Evolutionary conservation across 495 filamentous ascomycete species (phyloP).

Genomic region (Penicillium odoratum): DNA sequence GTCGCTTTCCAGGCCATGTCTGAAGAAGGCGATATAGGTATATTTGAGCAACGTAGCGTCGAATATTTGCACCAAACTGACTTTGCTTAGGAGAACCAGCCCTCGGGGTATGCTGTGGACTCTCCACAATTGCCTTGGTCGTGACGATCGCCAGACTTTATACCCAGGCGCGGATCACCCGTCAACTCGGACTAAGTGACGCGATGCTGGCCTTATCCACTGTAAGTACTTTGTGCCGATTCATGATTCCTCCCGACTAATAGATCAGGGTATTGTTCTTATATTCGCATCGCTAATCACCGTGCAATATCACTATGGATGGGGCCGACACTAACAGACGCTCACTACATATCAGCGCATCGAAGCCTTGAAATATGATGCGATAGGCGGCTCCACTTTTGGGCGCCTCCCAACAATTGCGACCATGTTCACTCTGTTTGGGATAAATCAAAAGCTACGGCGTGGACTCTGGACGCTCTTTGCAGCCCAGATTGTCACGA

Average conservation of each 20-base stretch:
- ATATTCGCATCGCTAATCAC: neutral
- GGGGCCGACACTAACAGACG: neutral
- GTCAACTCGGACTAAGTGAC: conserved; percentile 3
- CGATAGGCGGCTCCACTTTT: conserved; percentile 1
- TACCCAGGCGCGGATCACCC: conserved; percentile 3
- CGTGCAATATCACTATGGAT: conserved; percentile 3
- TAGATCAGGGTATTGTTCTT: neutral
- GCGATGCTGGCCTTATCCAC: neutral
- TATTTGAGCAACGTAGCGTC: neutral
- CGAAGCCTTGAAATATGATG: neutral
- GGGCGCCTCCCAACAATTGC: conserved; percentile 2
- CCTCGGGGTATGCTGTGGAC: conserved; percentile 2
- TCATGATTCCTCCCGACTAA: neutral
- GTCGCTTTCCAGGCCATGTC: neutral
- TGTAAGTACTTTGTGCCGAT: neutral
- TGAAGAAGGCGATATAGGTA: neutral
- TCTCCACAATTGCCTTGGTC: neutral
- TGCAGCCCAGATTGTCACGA: neutral
- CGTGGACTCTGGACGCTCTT: neutral
- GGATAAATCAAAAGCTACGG: neutral
- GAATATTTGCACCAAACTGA: neutral
- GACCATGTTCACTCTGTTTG: conserved; percentile 2
- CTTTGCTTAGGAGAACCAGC: neutral
- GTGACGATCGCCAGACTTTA: conserved; percentile 1
- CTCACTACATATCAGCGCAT: neutral